Evolutionary conservation across 306 rosid genomes (phyloP).

Genomic region (Cyamopsis tetragonoloba): DNA sequence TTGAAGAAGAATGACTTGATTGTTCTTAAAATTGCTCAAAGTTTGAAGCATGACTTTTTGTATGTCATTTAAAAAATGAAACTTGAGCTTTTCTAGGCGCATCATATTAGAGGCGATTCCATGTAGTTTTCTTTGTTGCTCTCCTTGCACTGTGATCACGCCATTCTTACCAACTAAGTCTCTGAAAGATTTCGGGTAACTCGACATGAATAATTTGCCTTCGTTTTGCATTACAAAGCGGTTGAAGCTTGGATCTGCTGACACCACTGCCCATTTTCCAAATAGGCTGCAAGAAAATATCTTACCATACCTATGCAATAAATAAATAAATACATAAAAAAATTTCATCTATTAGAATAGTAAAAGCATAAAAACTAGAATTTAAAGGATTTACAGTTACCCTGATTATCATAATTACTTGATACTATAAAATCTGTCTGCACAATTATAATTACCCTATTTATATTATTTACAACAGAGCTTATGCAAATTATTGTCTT

Average conservation of each 20-base stretch:
- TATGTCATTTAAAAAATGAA: constrained; percentile 59
- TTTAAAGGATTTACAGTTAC: too few relatives aligned
- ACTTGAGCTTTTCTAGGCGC: constrained; percentile 72
- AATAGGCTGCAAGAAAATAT: constrained; percentile 81
- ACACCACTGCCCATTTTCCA: constrained; percentile 84
- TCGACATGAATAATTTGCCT: constrained; percentile 69
- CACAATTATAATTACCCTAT: too few relatives aligned
- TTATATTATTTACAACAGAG: too few relatives aligned
- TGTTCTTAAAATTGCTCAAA: constrained; percentile 43
- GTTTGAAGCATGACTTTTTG: constrained; percentile 70
- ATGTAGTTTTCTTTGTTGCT: constrained; percentile 81
- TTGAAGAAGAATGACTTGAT: constrained; percentile 68
- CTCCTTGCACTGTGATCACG: constrained; percentile 89
- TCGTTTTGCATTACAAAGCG: constrained; percentile 88
- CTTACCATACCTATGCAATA: constrained; percentile 76
- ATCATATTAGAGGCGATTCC: constrained; percentile 82
- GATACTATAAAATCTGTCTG: too few relatives aligned
- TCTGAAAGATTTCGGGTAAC: constrained; percentile 86
- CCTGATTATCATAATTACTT: too few relatives aligned
- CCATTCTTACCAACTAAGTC: constrained; percentile 95
- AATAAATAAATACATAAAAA: too few relatives aligned
- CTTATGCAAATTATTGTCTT: neutral
- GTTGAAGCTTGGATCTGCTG: constrained; percentile 82
- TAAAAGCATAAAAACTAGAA: too few relatives aligned
- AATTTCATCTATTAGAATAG: constrained; percentile 5